Conservation (phyloP, 179 eudicot genomes). For the Drosera spatulata region DNA sequence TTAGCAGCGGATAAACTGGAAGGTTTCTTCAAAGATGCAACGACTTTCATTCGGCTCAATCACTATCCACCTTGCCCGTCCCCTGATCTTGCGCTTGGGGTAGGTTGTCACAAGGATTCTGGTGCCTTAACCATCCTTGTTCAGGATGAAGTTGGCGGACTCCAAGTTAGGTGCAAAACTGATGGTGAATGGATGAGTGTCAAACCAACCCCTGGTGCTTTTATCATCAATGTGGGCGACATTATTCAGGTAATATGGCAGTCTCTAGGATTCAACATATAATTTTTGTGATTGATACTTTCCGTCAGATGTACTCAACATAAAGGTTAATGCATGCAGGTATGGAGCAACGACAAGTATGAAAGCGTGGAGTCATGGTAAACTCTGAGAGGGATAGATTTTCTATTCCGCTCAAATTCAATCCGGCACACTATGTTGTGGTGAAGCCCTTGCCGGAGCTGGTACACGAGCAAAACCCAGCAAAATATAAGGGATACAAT, state of each 20-base stretch:
- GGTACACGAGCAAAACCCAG: slow-evolving; percentile 18
- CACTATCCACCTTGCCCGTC: slow-evolving; percentile 45
- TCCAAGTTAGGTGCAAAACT: slow-evolving; percentile 40
- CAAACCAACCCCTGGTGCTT: slow-evolving; percentile 39
- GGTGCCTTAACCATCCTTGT: slow-evolving; percentile 51
- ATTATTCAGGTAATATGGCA: slow-evolving; percentile 41
- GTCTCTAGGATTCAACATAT: neutral
- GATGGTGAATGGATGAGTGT: slow-evolving; percentile 56
- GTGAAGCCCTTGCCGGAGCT: slow-evolving; percentile 46
- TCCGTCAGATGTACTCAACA: too few species aligned
- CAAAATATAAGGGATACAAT: slow-evolving; percentile 39
- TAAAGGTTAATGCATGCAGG: slow-evolving; percentile 11
- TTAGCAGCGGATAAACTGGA: slow-evolving; percentile 12
- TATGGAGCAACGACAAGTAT: slow-evolving; percentile 43
- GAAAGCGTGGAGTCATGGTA: slow-evolving; percentile 36
- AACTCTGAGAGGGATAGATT: slow-evolving; percentile 24
- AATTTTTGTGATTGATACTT: neutral
- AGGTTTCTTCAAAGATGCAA: slow-evolving; percentile 28
- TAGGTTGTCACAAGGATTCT: slow-evolving; percentile 68
- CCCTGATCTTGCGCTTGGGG: slow-evolving; percentile 59
- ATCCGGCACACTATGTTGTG: slow-evolving; percentile 27
- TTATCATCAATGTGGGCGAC: slow-evolving; percentile 63
- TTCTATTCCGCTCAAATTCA: slow-evolving; percentile 26
- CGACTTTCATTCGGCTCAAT: slow-evolving; percentile 42
- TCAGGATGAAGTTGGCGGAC: slow-evolving; percentile 59